Conservation (phyloP, 805 yeast genomes). For the Geotrichum ghanense region DNA sequence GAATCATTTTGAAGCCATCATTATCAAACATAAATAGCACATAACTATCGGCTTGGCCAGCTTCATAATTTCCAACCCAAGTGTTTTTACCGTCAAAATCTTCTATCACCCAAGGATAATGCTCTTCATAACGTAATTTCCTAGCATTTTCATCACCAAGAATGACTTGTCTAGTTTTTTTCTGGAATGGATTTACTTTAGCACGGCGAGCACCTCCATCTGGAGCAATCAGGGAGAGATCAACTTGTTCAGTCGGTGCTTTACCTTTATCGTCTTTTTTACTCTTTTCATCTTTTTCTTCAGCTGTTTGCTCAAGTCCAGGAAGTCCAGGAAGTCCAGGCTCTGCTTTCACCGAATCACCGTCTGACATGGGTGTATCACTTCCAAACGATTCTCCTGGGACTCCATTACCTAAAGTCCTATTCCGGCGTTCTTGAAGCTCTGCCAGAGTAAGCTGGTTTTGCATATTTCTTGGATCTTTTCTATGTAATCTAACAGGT, state of each 20-base stretch:
- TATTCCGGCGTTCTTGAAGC: constrained; percentile 28
- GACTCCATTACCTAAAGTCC: constrained; percentile 15
- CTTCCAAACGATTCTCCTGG: constrained; percentile 14
- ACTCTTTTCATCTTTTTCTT: constrained; percentile 12
- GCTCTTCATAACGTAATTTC: constrained; percentile 85
- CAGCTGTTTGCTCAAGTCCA: constrained; percentile 8
- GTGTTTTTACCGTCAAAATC: constrained; percentile 91
- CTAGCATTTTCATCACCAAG: constrained; percentile 75
- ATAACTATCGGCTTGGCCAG: constrained; percentile 76
- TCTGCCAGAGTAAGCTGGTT: constrained; percentile 59
- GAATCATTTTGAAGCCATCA: constrained; percentile 85
- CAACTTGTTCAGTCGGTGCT: constrained; percentile 29
- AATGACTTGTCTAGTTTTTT: constrained; percentile 76
- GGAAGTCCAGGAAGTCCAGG: background rate
- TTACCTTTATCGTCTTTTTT: constrained; percentile 12
- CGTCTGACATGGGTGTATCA: constrained; percentile 8
- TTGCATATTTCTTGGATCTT: constrained; percentile 86
- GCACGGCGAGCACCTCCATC: constrained; percentile 79
- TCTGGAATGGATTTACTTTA: constrained; percentile 46
- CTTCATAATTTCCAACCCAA: constrained; percentile 94
- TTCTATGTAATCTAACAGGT: constrained; percentile 83
- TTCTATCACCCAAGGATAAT: constrained; percentile 96
- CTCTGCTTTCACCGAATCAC: background rate
- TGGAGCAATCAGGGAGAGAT: constrained; percentile 58
- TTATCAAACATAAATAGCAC: constrained; percentile 77